phyloP scores from a whole-genome alignment of 345 rosid species.

The Eucalyptus erythrocorys region DNA sequence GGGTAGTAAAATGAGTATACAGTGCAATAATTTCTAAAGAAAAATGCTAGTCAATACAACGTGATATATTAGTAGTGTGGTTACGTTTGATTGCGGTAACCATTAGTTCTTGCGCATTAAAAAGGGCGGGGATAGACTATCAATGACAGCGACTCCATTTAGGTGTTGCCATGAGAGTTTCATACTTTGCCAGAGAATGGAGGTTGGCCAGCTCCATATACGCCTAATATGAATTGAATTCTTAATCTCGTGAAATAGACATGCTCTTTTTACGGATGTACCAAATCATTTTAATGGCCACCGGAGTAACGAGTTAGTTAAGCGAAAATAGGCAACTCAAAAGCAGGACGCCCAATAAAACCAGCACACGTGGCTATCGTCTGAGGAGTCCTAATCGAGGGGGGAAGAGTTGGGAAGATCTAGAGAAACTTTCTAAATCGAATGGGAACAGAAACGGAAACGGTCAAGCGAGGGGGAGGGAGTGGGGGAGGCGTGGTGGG shows the following conservation, averaged over 20 bases:
- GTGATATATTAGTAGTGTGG: not conserved
- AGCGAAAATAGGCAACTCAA: not conserved
- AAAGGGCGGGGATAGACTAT: not conserved
- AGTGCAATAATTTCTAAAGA: not conserved
- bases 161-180: not conserved
- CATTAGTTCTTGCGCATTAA: not conserved
- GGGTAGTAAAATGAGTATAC: not conserved
- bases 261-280: not conserved
- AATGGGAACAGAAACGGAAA: not conserved
- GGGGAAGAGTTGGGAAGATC: not conserved
- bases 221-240: not conserved
- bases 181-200: too few species aligned
- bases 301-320: not conserved
- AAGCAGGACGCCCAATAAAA: not conserved
- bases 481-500: not conserved
- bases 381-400: not conserved
- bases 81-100: not conserved
- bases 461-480: constrained; percentile 3
- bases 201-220: not conserved
- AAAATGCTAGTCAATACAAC: not conserved
- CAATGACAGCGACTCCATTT: not conserved
- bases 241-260: not conserved
- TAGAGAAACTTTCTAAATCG: not conserved
- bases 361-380: not conserved
- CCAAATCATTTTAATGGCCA: not conserved